Base-by-base conservation (phyloP, 176 grass and related monocot species). In the Themeda triandra region DNA sequence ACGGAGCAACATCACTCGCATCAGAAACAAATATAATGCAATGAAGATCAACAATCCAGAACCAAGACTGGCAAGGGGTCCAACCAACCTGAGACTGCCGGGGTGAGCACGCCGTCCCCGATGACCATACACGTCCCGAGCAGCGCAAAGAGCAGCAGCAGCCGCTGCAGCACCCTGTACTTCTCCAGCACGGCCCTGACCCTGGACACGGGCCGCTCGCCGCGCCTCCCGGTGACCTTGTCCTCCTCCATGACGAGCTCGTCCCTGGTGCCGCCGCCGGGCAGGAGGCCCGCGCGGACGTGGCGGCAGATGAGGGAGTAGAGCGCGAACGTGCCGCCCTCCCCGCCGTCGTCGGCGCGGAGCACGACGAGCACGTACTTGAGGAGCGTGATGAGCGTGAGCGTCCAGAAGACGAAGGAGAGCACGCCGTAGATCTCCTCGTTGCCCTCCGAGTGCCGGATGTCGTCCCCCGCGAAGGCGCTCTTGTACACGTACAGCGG, bases 321-420 rank as follows among this genome's bases (percentile, higher is more conserved):
- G 59, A 99, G 91, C 70, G 97, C 97, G 85, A 99, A 99, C 35
- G 97, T 99, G 30, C 97, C 97, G 36, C 97, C 97, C 90, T 99
- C 97, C 8, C 97, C 97, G 59, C 92, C 91, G 76, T 99, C 97
- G 66, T 96, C 88, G 1, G 97, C 97, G 42, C 85, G 86, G 59
- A 99, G 97, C 76, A 99, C 93, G 74, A 99, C 86, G 84, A 92
- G 75, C n/a, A 99, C 97, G 85, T 99, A 99, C 86, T 99, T 99
- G 37, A 99, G 4, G 21, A 99, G 91, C 10, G 97, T 91, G 72
- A 99, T 88, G 66, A 96, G 85, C 53, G 97, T 99, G 41, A 99
- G 90, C 64, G 93, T 99, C 97, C 97, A 99, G 92, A 99, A 96
- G 56, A 99, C 97, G 84, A 99, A 99, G 66, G 97, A 99, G 73